Conservation (phyloP, 345 rosid genomes). For the Pelargonium nanum region DNA sequence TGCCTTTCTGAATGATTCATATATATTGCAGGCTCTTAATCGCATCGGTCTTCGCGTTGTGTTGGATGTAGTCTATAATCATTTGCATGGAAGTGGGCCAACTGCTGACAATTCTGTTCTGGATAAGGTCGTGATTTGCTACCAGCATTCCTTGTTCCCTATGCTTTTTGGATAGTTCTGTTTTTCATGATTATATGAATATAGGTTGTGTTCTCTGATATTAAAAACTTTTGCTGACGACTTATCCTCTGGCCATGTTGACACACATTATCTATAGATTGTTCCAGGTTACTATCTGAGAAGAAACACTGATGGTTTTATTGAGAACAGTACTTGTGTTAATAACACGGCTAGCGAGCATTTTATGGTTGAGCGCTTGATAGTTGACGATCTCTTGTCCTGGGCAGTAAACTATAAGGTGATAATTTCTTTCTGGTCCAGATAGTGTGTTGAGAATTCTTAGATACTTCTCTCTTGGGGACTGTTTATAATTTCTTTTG, state of each 20-base stretch:
- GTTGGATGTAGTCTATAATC: conserved; percentile 92
- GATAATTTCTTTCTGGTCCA: conserved; percentile 5
- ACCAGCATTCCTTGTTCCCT: neutral
- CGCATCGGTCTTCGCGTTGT: conserved; percentile 57
- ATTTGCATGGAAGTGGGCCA: conserved; percentile 83
- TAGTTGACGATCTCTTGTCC: conserved; percentile 67
- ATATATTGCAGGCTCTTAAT: conserved; percentile 51
- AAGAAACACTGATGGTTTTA: conserved; percentile 65
- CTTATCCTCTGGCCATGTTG: conserved; percentile 6
- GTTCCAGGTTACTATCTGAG: conserved; percentile 98
- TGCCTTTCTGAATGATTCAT: conserved; percentile 7
- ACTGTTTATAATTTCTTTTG: neutral
- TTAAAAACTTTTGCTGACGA: neutral
- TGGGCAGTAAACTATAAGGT: conserved; percentile 94
- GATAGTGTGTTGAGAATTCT: neutral
- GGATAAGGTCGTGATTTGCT: conserved; percentile 54
- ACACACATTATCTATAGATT: conserved; percentile 37
- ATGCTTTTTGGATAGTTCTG: conserved; percentile 6
- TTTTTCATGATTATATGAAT: neutral
- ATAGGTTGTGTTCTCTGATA: neutral
- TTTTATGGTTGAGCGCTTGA: conserved; percentile 83
- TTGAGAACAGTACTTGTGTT: conserved; percentile 81
- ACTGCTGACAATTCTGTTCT: conserved; percentile 67
- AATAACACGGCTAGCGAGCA: conserved; percentile 98
- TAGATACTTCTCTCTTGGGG: neutral